Base-by-base conservation (phyloP, 2,329 filamentous ascomycete species). In the Aspergillus uvarum region DNA sequence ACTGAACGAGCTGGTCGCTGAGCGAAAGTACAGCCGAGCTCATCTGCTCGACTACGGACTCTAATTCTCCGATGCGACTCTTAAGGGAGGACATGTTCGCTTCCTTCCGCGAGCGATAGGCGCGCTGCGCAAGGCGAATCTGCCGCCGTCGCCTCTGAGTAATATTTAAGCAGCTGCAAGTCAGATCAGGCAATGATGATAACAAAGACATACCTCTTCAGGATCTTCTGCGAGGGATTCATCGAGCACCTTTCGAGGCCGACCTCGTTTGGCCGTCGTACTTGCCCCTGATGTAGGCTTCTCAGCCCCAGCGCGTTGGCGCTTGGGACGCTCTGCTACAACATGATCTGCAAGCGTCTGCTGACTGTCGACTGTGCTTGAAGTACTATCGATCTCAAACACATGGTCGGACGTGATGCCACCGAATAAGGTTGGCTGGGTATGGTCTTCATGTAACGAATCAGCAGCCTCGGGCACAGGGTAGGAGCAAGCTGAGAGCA, bases 31-130 rank as follows among this genome's bases (percentile, higher is more conserved):
- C 60, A 5, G 68, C 54, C 0, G 66, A 59, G 26, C 67, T 66
- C 64, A 70, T 70, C 12, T 64, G 62, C 55, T 69, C 65, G 3
- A 70, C 54, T 0, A 67, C 54, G 1, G 54, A 38, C 44, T 70
- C 68, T 24, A 70, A 32, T 48, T 64, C 49, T 1, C 58, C 55
- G 22, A 70, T 66, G 19, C 66, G 68, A 26, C 49, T 59, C 22
- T 63, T 66, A 12, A 67, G 60, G 11, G 58, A 57, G n/a, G 62
- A 60, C 11, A 67, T 54, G 32, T 56, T 63, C 4, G 64, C 66
- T 57, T 70, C 66, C 47, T 69, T 69, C 26, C 68, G 66, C 16
- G 66, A 69, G 19, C 68, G 67, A 59, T 69, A 70, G 3, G 68
- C 68, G 5, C 67, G 65, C 60, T 70, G 68, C 16, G 67, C 68